Evolutionary conservation across 441 rosid genomes (phyloP), one percentile per base, ranked within the genome.

Genomic region (Erysimum cheiri): DNA sequence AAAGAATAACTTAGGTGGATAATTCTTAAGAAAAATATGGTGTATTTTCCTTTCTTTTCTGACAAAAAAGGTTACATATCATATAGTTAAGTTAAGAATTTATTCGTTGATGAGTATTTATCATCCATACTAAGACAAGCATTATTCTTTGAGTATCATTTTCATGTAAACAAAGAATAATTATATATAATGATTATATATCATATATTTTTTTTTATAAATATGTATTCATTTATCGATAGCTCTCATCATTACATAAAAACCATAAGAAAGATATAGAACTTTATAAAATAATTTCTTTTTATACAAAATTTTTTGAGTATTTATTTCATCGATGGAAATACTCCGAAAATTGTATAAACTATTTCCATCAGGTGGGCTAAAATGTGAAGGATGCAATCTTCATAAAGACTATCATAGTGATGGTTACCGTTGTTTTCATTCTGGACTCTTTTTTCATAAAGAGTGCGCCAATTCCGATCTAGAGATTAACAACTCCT

Each of bases 401-500:
- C 26, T 57, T 37, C 54, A 60, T 19, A 6, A 49, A 31, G 2
- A 48, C 8, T 58, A 58, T 1, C 22, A 57, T 37, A 33, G 60
- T 39, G 31, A 58, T 49, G 67, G 67, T 49, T 57, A 19, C 22
- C 46, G 66, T 24, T 64, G 71, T 0, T 6, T 57, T 12, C 39
- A n/a, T 40, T 57, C 60, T 7, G 60, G 67, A 29, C 0, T 65
- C 5, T 73, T 48, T 14, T 63, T 73, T 48, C 71, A 73, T n/a
- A 32, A 39, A 0, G 22, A 57, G 0, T 73, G 71, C 0, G 14
- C 54, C 0, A 13, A n/a, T 0, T 65, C 60, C 0, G 1, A 10
- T n/a, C 11, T 3, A 9, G n/a, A 39, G 10, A 65, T 65, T 48
- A 3, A 0, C 50, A 72, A 15, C 2, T 0, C 0, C 2, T 65